Base-by-base conservation (phyloP, 176 grass and related monocot genomes). In the Thinopyrum elongatum region DNA sequence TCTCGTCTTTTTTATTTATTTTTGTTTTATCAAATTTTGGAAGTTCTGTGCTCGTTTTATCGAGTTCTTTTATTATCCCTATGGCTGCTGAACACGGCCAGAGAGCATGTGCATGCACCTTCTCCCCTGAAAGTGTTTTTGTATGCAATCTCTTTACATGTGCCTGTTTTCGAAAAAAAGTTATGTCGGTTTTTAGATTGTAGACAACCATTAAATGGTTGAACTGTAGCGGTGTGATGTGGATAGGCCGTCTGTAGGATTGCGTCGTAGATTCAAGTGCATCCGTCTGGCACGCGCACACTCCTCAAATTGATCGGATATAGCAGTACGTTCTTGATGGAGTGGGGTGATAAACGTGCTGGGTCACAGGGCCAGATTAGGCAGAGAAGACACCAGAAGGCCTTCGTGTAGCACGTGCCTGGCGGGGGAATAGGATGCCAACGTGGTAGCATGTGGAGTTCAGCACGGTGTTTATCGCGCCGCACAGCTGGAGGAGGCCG, bases 401-500 rank as follows among this genome's bases (percentile, higher is more conserved):
- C 60, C 3, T 61, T 23, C 51, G 80, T 60, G 36, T 17, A 17
- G 74, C 35, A 63, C 64, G 51, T 12, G 22, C 25, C 21, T 19
- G 21, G 2, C 7, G 17, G 21, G 17, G 6, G 7, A 21, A 58
- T 58, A 58, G 55, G 55, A 7, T 10, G 22, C 1, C n/a, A 0
- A 30, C 64, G 58, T 11, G 65, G 75, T 16, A 10, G 41, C 19
- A 65, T 39, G 28, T 14, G 6, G 41, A 55, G 65, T 31, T 47
- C 57, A 41, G 66, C 75, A 42, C 42, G 65, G 29, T 30, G 41
- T 71, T 38, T 71, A 73, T 72, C 28, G 1, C 65, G 1, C 51
- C 63, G 53, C 81, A 12, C 5, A 11, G 75, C 41, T 84, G 87
- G 81, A 25, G 19, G 87, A 74, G 65, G 30, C 23, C 8, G 41